Percentiles rank a stretch among this genome's conserved stretches.
Evolutionary conservation across 805 yeast species (phyloP).

Genomic region (Saturnispora hagleri): DNA sequence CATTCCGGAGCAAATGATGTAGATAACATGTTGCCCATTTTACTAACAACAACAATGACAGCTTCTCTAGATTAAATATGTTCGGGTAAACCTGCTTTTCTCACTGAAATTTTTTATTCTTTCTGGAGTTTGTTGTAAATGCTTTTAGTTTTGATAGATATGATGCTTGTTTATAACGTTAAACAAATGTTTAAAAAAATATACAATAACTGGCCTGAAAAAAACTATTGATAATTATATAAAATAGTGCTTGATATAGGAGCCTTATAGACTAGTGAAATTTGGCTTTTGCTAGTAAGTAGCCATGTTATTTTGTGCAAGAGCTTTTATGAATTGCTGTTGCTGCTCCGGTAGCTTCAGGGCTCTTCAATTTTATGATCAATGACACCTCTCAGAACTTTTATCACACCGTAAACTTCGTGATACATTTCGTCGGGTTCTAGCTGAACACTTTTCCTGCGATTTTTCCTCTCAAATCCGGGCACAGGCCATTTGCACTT

Average conservation of each 20-base stretch:
- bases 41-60: background rate
- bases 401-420: slow-evolving; percentile 47
- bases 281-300: no score
- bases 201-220: no score
- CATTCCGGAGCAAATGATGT: slow-evolving; percentile 97
- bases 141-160: no score
- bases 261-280: no score
- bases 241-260: no score
- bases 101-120: background rate
- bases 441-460: slow-evolving; percentile 40
- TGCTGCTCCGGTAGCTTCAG: background rate
- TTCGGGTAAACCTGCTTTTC: background rate
- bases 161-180: no score
- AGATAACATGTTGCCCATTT: slow-evolving; percentile 70
- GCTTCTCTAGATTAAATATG: background rate
- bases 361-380: slow-evolving; percentile 31
- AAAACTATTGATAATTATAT: no score
- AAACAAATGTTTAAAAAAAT: no score
- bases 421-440: slow-evolving; percentile 47
- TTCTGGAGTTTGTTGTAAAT: background rate
- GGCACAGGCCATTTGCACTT: slow-evolving; percentile 69
- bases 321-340: no score
- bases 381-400: slow-evolving; percentile 54
- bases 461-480: slow-evolving; percentile 50
- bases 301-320: no score